Percentiles rank a stretch among this genome's conserved stretches.
Conservation (phyloP, 2,329 filamentous ascomycete species). For the Colletotrichum lini region DNA sequence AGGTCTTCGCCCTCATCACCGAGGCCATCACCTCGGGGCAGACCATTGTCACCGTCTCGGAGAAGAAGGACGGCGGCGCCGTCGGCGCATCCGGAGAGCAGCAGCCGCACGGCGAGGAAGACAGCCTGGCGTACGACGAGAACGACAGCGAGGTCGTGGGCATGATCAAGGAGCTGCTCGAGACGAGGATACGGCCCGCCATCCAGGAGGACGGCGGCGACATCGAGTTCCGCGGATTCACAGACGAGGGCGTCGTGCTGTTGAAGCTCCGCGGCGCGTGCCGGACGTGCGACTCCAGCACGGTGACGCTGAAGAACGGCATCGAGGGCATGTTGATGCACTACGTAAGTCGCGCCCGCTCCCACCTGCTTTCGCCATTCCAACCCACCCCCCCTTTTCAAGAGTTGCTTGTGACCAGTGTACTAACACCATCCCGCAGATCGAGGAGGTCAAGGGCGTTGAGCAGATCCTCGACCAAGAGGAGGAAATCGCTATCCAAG, state of each 20-base stretch:
- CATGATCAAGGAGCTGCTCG: conserved; percentile 98
- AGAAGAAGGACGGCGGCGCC: conserved; percentile 67
- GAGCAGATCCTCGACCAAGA: conserved; percentile 92
- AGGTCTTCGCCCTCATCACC: conserved; percentile 95
- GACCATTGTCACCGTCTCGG: conserved; percentile 80
- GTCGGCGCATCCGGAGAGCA: conserved; percentile 52
- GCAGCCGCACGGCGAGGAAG: conserved; percentile 68
- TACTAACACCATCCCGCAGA: conserved; percentile 67
- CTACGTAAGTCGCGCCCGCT: conserved; percentile 73
- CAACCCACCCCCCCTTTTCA: neutral
- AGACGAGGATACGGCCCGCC: conserved; percentile 93
- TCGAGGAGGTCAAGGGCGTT: conserved; percentile 95
- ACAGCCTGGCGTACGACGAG: conserved; percentile 87
- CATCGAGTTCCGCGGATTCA: conserved; percentile 94
- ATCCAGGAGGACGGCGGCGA: conserved; percentile 99
- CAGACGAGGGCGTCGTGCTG: conserved; percentile 81
- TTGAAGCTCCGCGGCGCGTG: conserved; percentile 94
- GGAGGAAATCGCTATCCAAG: conserved; percentile 87
- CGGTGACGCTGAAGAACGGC: conserved; percentile 95
- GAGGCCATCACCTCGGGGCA: conserved; percentile 90
- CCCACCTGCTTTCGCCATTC: neutral
- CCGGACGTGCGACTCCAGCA: conserved; percentile 95
- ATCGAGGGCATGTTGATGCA: conserved; percentile 99
- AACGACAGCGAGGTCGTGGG: conserved; percentile 94
- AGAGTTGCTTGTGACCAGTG: neutral